Conservation (phyloP, 495 filamentous ascomycete species). For the Acidomyces sp. region DNA sequence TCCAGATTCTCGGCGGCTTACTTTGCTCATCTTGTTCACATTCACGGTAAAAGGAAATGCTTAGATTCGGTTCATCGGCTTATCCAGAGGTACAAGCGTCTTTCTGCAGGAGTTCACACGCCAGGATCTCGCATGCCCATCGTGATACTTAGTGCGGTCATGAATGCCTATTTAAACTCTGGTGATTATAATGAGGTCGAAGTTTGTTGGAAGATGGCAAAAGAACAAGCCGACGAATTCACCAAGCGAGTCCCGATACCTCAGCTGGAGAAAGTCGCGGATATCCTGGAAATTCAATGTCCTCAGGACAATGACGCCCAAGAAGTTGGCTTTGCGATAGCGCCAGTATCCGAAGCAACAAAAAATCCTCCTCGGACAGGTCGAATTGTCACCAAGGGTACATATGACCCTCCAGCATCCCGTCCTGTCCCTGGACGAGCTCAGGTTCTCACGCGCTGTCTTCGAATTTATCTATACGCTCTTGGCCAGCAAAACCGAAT, state of each 20-base stretch:
- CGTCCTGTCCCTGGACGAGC: slow-evolving; percentile 41
- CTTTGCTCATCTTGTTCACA: slow-evolving; percentile 47
- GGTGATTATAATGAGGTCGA: slow-evolving; percentile 45
- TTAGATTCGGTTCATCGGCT: slow-evolving; percentile 42
- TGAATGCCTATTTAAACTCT: slow-evolving; percentile 46
- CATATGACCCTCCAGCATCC: too few species aligned
- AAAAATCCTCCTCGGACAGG: slow-evolving; percentile 2
- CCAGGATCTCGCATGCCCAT: slow-evolving; percentile 34
- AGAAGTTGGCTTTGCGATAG: slow-evolving; percentile 1
- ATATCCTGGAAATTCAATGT: neutral
- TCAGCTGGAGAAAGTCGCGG: neutral
- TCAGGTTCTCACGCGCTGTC: slow-evolving; percentile 42
- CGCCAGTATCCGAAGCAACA: slow-evolving; percentile 1
- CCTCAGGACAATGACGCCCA: neutral
- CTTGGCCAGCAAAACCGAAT: slow-evolving; percentile 36
- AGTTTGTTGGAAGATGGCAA: slow-evolving; percentile 50
- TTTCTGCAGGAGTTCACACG: slow-evolving; percentile 23
- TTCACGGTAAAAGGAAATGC: slow-evolving; percentile 45
- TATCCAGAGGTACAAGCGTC: slow-evolving; percentile 38
- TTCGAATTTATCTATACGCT: slow-evolving; percentile 49
- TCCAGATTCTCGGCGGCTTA: slow-evolving; percentile 32
- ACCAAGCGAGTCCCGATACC: slow-evolving; percentile 22
- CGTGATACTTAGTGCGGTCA: slow-evolving; percentile 48
- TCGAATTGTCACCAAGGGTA: too few species aligned
- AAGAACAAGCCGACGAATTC: slow-evolving; percentile 38